Percentiles rank a stretch among this genome's conserved stretches.
phyloP scores from a whole-genome alignment of 2,329 filamentous ascomycete species.

The Rutstroemia sp. region DNA sequence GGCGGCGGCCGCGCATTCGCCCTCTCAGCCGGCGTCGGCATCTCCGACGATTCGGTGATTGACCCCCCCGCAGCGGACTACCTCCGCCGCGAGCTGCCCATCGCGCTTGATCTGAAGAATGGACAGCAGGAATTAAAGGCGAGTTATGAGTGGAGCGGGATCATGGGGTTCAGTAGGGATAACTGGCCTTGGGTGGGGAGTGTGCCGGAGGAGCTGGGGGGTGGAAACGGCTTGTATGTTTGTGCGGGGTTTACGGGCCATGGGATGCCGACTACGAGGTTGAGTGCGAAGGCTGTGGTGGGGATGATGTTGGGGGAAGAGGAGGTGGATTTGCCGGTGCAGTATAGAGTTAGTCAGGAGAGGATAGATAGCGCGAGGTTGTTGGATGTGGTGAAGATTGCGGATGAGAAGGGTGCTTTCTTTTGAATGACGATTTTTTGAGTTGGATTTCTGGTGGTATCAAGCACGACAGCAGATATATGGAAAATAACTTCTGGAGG shows the following conservation, averaged over 20 bases:
- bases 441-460: too few species aligned
- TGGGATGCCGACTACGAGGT: conserved; percentile 67
- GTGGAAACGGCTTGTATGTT: conserved; percentile 52
- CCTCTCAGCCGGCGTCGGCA: conserved; percentile 44
- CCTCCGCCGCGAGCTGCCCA: conserved; percentile 22
- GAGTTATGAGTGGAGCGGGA: conserved; percentile 60
- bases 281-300: conserved; percentile 57
- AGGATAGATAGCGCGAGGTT: conserved; percentile 20
- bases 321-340: conserved; percentile 37
- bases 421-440: neutral
- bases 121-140: conserved; percentile 39
- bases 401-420: conserved; percentile 16
- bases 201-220: conserved; percentile 46
- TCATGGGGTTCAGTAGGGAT: conserved; percentile 71
- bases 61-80: conserved; percentile 37
- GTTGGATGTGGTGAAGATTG: conserved; percentile 22
- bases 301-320: conserved; percentile 45
- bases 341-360: conserved; percentile 28
- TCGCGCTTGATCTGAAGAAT: conserved; percentile 25
- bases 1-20: conserved; percentile 61
- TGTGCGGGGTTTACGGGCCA: conserved; percentile 65
- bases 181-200: conserved; percentile 62
- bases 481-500: too few species aligned
- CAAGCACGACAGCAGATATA: too few species aligned
- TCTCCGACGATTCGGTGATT: conserved; percentile 52